Evolutionary conservation across 345 rosid genomes (phyloP).

Genomic region (Hibiscus tridactylites): DNA sequence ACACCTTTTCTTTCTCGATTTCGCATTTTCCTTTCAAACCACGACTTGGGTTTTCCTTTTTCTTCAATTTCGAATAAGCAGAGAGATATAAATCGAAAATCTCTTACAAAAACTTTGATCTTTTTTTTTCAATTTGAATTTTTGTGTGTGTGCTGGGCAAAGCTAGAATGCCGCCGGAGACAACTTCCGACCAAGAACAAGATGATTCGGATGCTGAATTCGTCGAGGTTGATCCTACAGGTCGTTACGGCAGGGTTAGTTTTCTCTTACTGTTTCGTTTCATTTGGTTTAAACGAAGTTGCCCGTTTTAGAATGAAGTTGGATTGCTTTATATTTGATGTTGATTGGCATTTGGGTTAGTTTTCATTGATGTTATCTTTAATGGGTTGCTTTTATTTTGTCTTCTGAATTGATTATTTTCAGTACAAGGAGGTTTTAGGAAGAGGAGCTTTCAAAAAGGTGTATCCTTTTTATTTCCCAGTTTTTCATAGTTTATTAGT

Average conservation of each 20-base stretch:
- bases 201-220: constrained; percentile 59
- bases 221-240: constrained; percentile 77
- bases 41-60: background rate
- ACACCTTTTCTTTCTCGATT: background rate
- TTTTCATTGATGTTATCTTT: background rate
- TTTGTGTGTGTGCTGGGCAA: background rate
- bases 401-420: constrained; percentile 16
- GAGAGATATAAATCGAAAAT: background rate
- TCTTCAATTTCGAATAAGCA: background rate
- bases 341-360: constrained; percentile 2
- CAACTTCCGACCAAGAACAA: constrained; percentile 44
- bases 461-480: constrained; percentile 57
- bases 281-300: background rate
- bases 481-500: background rate
- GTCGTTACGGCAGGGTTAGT: constrained; percentile 89
- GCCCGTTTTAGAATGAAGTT: background rate
- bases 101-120: background rate
- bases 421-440: constrained; percentile 92
- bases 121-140: background rate
- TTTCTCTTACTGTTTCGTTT: background rate
- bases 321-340: background rate
- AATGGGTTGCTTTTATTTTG: background rate
- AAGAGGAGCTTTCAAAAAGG: constrained; percentile 96
- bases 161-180: constrained; percentile 52
- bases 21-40: background rate